These are phyloP conservation scores for Lactifluus volemus DNA, from an alignment of 768 basidiomycete species.

Conservation along the genomic window DNA sequence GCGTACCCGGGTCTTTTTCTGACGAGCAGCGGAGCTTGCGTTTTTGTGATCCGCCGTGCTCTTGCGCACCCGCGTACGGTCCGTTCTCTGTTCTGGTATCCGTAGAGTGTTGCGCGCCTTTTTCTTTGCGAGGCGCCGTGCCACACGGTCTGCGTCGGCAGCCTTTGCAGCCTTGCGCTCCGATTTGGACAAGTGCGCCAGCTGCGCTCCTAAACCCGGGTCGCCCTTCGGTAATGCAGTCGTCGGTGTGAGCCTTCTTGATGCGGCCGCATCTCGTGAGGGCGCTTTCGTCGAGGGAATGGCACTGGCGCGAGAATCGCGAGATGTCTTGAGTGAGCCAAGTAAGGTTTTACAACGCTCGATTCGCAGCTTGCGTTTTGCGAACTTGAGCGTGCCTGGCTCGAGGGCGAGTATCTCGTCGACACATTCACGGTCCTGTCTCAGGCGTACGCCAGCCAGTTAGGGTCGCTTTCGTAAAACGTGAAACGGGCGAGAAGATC, in stretches of 20 bases:
- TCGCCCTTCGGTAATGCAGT: constrained; percentile 63
- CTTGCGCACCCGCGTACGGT: constrained; percentile 43
- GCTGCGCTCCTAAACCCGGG: constrained; percentile 67
- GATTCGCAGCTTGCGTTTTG: constrained; percentile 85
- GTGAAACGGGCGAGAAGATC: constrained; percentile 12
- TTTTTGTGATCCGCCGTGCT: constrained; percentile 25
- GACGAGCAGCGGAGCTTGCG: constrained; percentile 24
- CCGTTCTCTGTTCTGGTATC: constrained; percentile 32
- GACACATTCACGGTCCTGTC: constrained; percentile 81
- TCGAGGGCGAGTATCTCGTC: constrained; percentile 87
- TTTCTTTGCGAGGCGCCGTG: constrained; percentile 85
- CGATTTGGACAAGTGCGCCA: constrained; percentile 72
- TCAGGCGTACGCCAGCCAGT: not conserved
- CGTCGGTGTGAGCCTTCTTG: constrained; percentile 7
- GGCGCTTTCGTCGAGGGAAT: constrained; percentile 6
- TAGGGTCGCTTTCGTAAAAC: not conserved
- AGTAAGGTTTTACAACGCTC: constrained; percentile 80
- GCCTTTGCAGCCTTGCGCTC: constrained; percentile 81
- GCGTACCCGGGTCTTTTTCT: constrained; percentile 39
- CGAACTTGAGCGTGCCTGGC: constrained; percentile 72
- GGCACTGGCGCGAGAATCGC: constrained; percentile 22
- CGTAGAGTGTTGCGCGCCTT: constrained; percentile 53
- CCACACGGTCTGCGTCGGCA: constrained; percentile 69
- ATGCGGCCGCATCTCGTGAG: constrained; percentile 6
- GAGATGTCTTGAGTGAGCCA: constrained; percentile 25